Evolutionary conservation across 805 yeast species (phyloP).

Genomic region (Lachancea sp.): DNA sequence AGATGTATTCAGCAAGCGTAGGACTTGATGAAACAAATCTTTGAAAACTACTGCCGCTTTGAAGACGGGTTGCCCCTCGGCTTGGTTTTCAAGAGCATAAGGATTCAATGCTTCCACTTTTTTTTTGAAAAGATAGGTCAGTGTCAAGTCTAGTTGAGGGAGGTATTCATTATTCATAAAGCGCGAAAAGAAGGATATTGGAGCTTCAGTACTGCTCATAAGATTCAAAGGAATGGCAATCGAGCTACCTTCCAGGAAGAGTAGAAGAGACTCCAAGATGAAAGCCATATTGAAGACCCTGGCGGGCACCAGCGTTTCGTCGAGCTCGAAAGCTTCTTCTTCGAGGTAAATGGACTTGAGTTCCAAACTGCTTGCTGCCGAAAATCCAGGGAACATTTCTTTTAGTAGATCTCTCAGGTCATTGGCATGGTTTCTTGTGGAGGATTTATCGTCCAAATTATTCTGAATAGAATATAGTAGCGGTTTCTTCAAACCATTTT

Average conservation of each 20-base stretch:
- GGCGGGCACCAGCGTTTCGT: constrained; percentile 60
- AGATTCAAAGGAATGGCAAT: constrained; percentile 33
- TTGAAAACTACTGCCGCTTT: constrained; percentile 28
- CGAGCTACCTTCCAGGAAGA: constrained; percentile 57
- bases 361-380: constrained; percentile 32
- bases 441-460: constrained; percentile 22
- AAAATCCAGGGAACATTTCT: constrained; percentile 68
- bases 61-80: constrained; percentile 28
- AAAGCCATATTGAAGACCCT: constrained; percentile 75
- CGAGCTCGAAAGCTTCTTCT: constrained; percentile 50
- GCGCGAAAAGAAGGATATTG: constrained; percentile 46
- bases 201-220: constrained; percentile 23
- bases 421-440: constrained; percentile 32
- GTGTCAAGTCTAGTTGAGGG: constrained; percentile 53
- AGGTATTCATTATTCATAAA: constrained; percentile 62
- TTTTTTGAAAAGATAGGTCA: constrained; percentile 47
- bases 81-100: constrained; percentile 32
- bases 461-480: constrained; percentile 23
- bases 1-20: constrained; percentile 32
- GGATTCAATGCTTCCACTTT: constrained; percentile 38
- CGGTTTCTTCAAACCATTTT: neutral
- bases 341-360: constrained; percentile 46
- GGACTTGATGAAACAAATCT: constrained; percentile 20
- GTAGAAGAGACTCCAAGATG: constrained; percentile 63
- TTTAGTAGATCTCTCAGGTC: constrained; percentile 43